These are phyloP conservation scores for Phytophthora cajani DNA, from an alignment of 352 stramenopile species.

Conservation along the genomic window DNA sequence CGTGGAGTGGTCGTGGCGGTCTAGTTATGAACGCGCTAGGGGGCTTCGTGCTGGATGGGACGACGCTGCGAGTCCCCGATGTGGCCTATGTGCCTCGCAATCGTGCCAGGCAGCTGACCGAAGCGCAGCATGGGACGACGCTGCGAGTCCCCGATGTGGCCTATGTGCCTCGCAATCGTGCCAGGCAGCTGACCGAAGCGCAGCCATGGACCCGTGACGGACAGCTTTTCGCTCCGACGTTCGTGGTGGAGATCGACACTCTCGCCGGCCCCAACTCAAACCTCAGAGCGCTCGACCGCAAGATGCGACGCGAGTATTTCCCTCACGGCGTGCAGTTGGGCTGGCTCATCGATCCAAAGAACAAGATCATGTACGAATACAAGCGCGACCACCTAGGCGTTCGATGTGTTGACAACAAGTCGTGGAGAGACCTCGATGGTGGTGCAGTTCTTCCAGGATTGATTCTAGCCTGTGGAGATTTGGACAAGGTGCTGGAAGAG, in stretches of 20 bases:
- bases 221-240: constrained; percentile 28
- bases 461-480: neutral
- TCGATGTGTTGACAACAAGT: constrained; percentile 14
- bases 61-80: constrained; percentile 7
- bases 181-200: too few relatives aligned
- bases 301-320: constrained; percentile 28
- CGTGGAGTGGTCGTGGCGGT: neutral
- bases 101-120: neutral
- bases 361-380: constrained; percentile 24
- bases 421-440: constrained; percentile 37
- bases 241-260: constrained; percentile 32
- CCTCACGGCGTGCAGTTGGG: constrained; percentile 26
- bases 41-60: constrained; percentile 17
- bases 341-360: constrained; percentile 32
- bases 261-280: constrained; percentile 20
- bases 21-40: constrained; percentile 21
- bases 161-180: constrained; percentile 5
- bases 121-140: constrained; percentile 14
- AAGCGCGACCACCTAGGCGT: constrained; percentile 2
- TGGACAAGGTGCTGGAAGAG: too few relatives aligned
- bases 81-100: constrained; percentile 10
- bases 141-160: constrained; percentile 8
- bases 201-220: constrained; percentile 10
- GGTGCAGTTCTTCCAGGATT: constrained; percentile 26
- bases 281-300: constrained; percentile 11